These are phyloP conservation scores for Chytriomyces confervae DNA, from an alignment of 192 early-diverging fungal species.

Conservation along the genomic window DNA sequence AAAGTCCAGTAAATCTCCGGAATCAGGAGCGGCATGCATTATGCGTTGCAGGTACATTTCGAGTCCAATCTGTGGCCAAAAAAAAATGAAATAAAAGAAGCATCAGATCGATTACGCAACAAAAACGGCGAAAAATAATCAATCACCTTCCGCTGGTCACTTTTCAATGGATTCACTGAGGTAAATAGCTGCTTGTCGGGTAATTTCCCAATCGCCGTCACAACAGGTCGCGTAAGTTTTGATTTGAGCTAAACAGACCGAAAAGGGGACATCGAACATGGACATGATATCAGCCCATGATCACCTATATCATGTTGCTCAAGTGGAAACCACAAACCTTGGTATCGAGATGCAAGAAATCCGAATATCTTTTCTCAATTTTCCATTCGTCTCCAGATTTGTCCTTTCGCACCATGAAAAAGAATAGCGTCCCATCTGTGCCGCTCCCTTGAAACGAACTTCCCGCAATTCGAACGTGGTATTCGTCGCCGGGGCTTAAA, in stretches of 20 bases:
- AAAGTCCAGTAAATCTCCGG: constrained; percentile 66
- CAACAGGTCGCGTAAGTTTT: constrained; percentile 42
- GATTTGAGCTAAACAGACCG: constrained; percentile 41
- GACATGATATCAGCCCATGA: constrained; percentile 35
- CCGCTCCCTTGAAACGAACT: constrained; percentile 68
- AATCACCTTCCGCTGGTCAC: constrained; percentile 78
- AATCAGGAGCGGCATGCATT: constrained; percentile 59
- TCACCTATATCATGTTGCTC: background rate
- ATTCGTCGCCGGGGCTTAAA: constrained; percentile 52
- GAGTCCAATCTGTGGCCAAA: constrained; percentile 58
- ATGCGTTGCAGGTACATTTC: constrained; percentile 84
- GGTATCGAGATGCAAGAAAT: constrained; percentile 81
- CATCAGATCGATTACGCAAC: constrained; percentile 4
- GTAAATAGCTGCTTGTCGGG: constrained; percentile 87
- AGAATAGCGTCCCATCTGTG: constrained; percentile 44
- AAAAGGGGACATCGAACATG: constrained; percentile 2
- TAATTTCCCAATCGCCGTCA: constrained; percentile 71
- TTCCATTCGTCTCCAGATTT: constrained; percentile 72
- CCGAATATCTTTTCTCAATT: constrained; percentile 86
- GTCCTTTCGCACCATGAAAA: constrained; percentile 53
- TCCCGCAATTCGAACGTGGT: constrained; percentile 59
- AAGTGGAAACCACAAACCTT: constrained; percentile 58
- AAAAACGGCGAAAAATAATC: background rate
- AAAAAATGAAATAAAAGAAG: background rate
- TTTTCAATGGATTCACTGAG: constrained; percentile 81